Conservation (phyloP, 495 filamentous ascomycete genomes). For the Rhypophila decipiens region DNA sequence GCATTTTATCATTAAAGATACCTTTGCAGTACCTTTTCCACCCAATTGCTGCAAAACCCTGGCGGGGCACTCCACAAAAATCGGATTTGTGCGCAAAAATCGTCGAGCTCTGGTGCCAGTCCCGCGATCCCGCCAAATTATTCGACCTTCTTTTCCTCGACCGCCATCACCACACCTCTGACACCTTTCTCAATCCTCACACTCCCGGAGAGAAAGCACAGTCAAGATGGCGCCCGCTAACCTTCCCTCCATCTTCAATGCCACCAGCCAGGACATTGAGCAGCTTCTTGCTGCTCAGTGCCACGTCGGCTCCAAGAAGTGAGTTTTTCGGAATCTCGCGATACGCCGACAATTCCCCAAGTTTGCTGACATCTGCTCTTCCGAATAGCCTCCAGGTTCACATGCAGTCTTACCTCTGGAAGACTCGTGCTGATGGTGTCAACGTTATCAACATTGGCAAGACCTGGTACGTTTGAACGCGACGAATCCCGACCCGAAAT, state of each 20-base stretch:
- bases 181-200: constrained; percentile 46
- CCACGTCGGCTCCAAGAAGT: constrained; percentile 96
- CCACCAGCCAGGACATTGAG: constrained; percentile 81
- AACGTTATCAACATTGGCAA: constrained; percentile 99
- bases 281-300: constrained; percentile 94
- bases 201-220: constrained; percentile 39
- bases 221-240: constrained; percentile 89
- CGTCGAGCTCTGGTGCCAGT: constrained; percentile 13
- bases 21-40: neutral
- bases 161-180: constrained; percentile 29
- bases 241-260: constrained; percentile 78
- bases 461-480: constrained; percentile 95
- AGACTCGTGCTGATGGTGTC: constrained; percentile 94
- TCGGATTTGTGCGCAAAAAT: constrained; percentile 32
- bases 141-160: constrained; percentile 25
- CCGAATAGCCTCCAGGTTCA: constrained; percentile 68
- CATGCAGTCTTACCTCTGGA: constrained; percentile 99
- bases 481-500: no score
- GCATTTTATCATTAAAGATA: neutral
- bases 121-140: constrained; percentile 19
- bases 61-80: constrained; percentile 36
- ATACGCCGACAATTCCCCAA: neutral
- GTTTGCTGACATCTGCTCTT: constrained; percentile 14
- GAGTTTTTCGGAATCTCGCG: constrained; percentile 6
- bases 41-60: constrained; percentile 21